Conservation (phyloP, 2,329 filamentous ascomycete species). For the Amauroascus niger region DNA sequence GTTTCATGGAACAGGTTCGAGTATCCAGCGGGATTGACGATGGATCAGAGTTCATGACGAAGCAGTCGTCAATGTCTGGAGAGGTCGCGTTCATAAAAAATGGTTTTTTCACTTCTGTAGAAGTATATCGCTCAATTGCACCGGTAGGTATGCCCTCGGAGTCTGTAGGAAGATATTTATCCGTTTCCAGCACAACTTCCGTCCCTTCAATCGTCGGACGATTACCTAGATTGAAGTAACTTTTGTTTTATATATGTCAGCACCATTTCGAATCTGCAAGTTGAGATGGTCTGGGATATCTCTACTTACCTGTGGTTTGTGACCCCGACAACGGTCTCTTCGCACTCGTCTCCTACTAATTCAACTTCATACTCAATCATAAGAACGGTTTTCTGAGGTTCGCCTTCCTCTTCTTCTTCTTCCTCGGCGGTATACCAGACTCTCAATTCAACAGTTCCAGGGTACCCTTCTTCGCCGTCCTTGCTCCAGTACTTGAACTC, state of each 20-base stretch:
- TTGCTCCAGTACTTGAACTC: constrained; percentile 57
- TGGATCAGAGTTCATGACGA: constrained; percentile 61
- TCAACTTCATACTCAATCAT: constrained; percentile 85
- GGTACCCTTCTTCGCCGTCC: constrained; percentile 83
- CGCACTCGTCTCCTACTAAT: constrained; percentile 61
- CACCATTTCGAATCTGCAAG: not conserved
- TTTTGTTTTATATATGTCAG: constrained; percentile 23
- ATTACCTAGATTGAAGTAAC: constrained; percentile 58
- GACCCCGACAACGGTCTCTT: constrained; percentile 87
- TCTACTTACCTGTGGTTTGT: constrained; percentile 76
- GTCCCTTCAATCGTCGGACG: constrained; percentile 53
- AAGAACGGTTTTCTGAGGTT: constrained; percentile 59
- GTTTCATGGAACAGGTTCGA: constrained; percentile 51
- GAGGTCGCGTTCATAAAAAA: constrained; percentile 63
- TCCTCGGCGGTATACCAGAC: constrained; percentile 71
- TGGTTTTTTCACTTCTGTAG: constrained; percentile 53
- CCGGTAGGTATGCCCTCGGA: constrained; percentile 63
- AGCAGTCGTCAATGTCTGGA: constrained; percentile 83
- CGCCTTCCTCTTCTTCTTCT: constrained; percentile 50
- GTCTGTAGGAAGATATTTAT: constrained; percentile 64
- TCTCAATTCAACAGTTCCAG: constrained; percentile 67
- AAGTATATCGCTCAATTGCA: constrained; percentile 53
- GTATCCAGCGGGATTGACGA: constrained; percentile 56
- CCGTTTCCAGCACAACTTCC: constrained; percentile 48
- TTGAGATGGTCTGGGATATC: not conserved